Evolutionary conservation across 2,329 filamentous ascomycete species (phyloP), one percentile per base, ranked within the genome.

Genomic region (Claviceps fusiformis): DNA sequence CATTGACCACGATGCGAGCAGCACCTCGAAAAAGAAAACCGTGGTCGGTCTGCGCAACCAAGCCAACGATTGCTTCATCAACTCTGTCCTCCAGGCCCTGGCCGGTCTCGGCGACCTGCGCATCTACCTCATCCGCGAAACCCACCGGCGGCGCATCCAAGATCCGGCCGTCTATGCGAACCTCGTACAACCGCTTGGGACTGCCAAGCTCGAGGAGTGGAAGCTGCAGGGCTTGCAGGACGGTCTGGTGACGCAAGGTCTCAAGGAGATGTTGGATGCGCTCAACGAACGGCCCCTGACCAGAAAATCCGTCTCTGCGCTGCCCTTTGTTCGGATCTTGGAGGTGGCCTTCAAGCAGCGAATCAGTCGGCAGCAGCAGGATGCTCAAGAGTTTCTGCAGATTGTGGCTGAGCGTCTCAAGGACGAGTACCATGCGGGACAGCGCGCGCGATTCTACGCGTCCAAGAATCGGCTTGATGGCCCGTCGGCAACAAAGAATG

Each of bases 11-110:
- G 87, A 93, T 55, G 79, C 84, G 58, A 80, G 79, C n/a, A 47
- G 49, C 55, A 72, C 73, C 48, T 73, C 72, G 46, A 83, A 87
- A 62, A 93, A 90, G 71, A 92, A 89, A 66, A 87, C 88, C 57
- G 88, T 95, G 47, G 90, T 97, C 55, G 93, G 93, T 44, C 78
- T 97, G 55, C 77, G 78, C 54, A 98, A 98, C 70, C 84, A 89
- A 9, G 93, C 92, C 62, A 98, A 98, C 71, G 93, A 93, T 70
- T 93, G 88, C 74, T 93, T 92, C 71, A 96, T 97, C 74, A 98
- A 98, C 71, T 95, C 90, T 29, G 87, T 95, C 24, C 80, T 98
- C 41, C 93, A 98, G 73, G 90, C 89, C 8, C 78, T 98, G 47
- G 92, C 93, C 15, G 93, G 93, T 3, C 76, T 97, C 37, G 87